phyloP scores from a whole-genome alignment of 306 rosid species.

The Cucurbita pepo region DNA sequence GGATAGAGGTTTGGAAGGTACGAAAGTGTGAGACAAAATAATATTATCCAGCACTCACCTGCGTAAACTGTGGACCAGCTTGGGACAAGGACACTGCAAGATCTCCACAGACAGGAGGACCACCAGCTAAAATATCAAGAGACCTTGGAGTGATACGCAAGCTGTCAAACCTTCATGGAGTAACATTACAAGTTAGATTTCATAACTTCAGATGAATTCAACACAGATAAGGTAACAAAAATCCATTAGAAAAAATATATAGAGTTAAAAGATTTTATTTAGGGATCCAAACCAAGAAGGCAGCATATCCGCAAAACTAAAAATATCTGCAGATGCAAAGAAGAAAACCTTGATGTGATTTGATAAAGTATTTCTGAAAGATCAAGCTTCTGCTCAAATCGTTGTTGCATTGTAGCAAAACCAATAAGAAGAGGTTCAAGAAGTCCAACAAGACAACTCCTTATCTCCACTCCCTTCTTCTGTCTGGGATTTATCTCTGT shows the following conservation, averaged over 20 bases:
- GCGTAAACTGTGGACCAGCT: slow-evolving; percentile 97
- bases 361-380: slow-evolving; percentile 87
- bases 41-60: slow-evolving; percentile 33
- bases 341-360: slow-evolving; percentile 84
- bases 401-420: slow-evolving; percentile 90
- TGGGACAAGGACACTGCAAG: slow-evolving; percentile 95
- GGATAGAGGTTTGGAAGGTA: background rate
- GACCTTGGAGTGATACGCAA: slow-evolving; percentile 93
- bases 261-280: background rate
- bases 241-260: background rate
- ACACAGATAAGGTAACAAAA: background rate
- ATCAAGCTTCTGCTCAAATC: slow-evolving; percentile 90
- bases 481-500: slow-evolving; percentile 82
- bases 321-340: background rate
- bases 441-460: slow-evolving; percentile 95
- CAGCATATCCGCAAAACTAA: background rate
- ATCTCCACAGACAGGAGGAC: slow-evolving; percentile 98
- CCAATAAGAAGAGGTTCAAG: slow-evolving; percentile 98
- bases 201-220: background rate
- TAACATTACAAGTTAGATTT: slow-evolving; percentile 20
- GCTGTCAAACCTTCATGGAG: slow-evolving; percentile 81
- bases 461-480: slow-evolving; percentile 70
- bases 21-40: background rate
- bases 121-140: slow-evolving; percentile 87
- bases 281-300: background rate